Evolutionary conservation across 192 early-diverging fungal genomes (phyloP), one percentile per base, ranked within the genome.

Genomic region (Thamnidium elegans): DNA sequence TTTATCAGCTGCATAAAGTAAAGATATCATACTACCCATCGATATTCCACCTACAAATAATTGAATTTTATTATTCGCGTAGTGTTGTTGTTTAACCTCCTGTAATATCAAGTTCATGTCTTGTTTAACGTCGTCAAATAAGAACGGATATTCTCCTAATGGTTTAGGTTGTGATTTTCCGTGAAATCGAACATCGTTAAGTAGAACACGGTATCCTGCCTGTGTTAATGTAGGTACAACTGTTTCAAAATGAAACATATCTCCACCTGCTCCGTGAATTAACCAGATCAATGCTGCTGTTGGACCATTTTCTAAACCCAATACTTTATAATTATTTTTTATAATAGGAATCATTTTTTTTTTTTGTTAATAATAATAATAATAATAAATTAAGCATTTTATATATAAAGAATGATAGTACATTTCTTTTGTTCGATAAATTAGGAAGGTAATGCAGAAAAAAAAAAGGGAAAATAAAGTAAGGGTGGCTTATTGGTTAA

Each of bases 161-260:
- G 14, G 4, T n/a, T 14, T 23, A 17, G 51, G 67, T 39, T 63
- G 60, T 13, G 79, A 78, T 56, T 75, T 67, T 21, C 81, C 83
- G 45, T 77, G 81, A 7, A 74, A 76, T 6, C 74, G 62, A 7
- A 68, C 50, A 36, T 84, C 83, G 36, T 58, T 30, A 7, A 55
- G 68, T 15, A 84, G 67, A 9, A 84, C 76, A 14, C 79, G 67
- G 63, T 75, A 82, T 10, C 79, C 79, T 6, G 66, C 68, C 7
- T 73, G 50, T n/a, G 76, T 72, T 13, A 84, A 63, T 20, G 45
- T 70, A 23, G 70, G 62, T 34, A 80, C 70, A 36, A 70, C 21
- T 23, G 14, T 17, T 30, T 70, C 59, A 63, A 64, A 70, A 19
- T 63, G 62, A 5, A 19, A 31, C 1, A 62, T 54, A 21, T 64